Percentiles rank a stretch among this genome's conserved stretches.
Conservation (phyloP, 352 stramenopile genomes). For the Phytophthora vignae region DNA sequence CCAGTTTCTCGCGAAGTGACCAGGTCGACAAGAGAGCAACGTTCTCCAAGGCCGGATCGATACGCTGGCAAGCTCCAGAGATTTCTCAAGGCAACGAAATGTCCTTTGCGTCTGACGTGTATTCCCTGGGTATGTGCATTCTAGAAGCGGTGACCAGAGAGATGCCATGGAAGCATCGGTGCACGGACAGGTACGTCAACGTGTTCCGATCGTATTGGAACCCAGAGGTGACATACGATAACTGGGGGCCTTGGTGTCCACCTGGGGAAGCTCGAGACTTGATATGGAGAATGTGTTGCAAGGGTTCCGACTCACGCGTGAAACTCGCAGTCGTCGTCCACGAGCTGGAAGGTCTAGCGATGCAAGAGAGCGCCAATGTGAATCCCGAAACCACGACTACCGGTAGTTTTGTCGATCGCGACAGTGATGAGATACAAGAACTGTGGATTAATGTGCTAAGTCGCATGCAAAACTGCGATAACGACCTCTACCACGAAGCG, state of each 20-base stretch:
- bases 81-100: not conserved
- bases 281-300: too few relatives aligned
- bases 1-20: slow-evolving; percentile 37
- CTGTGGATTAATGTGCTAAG: not conserved
- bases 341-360: not conserved
- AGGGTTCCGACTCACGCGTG: too few relatives aligned
- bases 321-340: not conserved
- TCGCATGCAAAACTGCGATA: not conserved
- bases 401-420: not conserved
- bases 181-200: not conserved
- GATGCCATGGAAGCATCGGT: slow-evolving; percentile 4
- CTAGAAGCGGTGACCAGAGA: slow-evolving; percentile 18
- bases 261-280: too few relatives aligned
- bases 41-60: not conserved
- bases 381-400: too few relatives aligned
- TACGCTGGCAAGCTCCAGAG: slow-evolving; percentile 22
- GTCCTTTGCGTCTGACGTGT: slow-evolving; percentile 16
- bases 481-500: not conserved
- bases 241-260: too few relatives aligned
- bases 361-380: not conserved
- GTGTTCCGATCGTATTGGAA: too few relatives aligned
- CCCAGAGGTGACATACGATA: too few relatives aligned
- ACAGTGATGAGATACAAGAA: not conserved
- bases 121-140: slow-evolving; percentile 31
- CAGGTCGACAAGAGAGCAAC: not conserved